Evolutionary conservation across 2,329 filamentous ascomycete species (phyloP).

Genomic region (Biscogniauxia sp.): DNA sequence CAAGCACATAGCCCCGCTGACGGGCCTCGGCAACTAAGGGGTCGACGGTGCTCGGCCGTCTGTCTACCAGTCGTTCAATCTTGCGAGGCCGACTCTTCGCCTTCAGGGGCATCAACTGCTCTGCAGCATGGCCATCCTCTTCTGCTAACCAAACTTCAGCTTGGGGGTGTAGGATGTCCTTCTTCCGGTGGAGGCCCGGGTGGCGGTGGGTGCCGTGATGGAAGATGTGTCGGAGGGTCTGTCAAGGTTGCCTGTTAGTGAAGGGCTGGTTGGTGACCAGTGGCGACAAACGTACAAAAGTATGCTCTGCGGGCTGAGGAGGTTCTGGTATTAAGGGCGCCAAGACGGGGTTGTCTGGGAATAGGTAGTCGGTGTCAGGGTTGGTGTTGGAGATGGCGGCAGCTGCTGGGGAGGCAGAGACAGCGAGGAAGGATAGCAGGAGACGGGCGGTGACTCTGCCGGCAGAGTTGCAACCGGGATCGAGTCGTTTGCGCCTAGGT

Average conservation of each 20-base stretch:
- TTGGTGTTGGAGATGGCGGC: conserved; percentile 37
- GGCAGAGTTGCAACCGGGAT: conserved; percentile 50
- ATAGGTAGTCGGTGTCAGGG: conserved; percentile 27
- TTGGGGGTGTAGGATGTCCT: conserved; percentile 63
- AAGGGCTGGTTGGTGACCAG: not conserved
- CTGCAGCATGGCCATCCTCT: conserved; percentile 54
- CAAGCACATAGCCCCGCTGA: conserved; percentile 63
- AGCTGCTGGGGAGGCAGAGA: conserved; percentile 45
- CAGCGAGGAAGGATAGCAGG: conserved; percentile 65
- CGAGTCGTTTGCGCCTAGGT: conserved; percentile 24
- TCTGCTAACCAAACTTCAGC: conserved; percentile 61
- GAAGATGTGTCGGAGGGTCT: conserved; percentile 78
- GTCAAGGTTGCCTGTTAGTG: conserved; percentile 8
- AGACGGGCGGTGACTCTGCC: conserved; percentile 62
- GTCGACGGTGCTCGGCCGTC: conserved; percentile 74
- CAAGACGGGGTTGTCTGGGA: conserved; percentile 44
- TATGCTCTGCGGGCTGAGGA: conserved; percentile 51
- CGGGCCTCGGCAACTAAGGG: conserved; percentile 72
- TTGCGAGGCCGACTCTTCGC: conserved; percentile 63
- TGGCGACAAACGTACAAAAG: conserved; percentile 44
- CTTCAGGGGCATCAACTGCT: conserved; percentile 51
- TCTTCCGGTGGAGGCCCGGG: conserved; percentile 71
- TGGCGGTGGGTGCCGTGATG: conserved; percentile 84
- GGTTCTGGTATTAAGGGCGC: conserved; percentile 41
- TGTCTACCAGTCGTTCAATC: conserved; percentile 80